A percentile compares a stretch with the other conserved stretches of the same genome.
Evolutionary conservation across 1,139 yeast species (phyloP).

Genomic region (Dujonia santamariae): DNA sequence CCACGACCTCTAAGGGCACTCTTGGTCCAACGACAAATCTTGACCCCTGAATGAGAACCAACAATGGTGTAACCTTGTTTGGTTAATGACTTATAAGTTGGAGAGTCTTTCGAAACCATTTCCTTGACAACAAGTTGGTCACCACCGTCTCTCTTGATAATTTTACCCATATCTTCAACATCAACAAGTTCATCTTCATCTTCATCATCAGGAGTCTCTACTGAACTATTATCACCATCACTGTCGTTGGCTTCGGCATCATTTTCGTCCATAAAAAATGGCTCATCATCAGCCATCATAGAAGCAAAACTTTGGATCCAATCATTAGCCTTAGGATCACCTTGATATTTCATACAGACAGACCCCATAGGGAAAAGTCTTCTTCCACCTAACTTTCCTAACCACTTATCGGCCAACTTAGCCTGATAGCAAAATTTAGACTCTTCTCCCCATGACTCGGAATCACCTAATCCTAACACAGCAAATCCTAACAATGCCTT

Average conservation of each 20-base stretch:
- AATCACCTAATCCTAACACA: conserved; percentile 85
- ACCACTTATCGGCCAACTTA: conserved; percentile 64
- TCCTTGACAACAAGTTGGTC: conserved; percentile 50
- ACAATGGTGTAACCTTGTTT: conserved; percentile 93
- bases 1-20: conserved; percentile 93
- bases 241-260: conserved; percentile 32
- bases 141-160: conserved; percentile 39
- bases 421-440: conserved; percentile 84
- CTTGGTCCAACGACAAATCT: conserved; percentile 95
- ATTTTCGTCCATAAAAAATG: conserved; percentile 46
- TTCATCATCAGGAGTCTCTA: conserved; percentile 26
- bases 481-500: conserved; percentile 69
- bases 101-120: conserved; percentile 89
- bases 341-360: conserved; percentile 73
- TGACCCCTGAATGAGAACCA: conserved; percentile 94
- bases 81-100: conserved; percentile 82
- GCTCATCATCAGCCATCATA: conserved; percentile 65
- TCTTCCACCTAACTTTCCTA: conserved; percentile 82
- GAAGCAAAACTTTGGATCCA: conserved; percentile 65
- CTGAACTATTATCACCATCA: conserved; percentile 43
- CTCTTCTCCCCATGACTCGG: conserved; percentile 74
- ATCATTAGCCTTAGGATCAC: conserved; percentile 57
- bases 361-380: conserved; percentile 84
- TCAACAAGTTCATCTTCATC: conserved; percentile 54
- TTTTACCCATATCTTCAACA: conserved; percentile 80